These are phyloP conservation scores for Porphyrellus cyaneotinctus DNA, from an alignment of 768 basidiomycete species.

Conservation along the genomic window DNA sequence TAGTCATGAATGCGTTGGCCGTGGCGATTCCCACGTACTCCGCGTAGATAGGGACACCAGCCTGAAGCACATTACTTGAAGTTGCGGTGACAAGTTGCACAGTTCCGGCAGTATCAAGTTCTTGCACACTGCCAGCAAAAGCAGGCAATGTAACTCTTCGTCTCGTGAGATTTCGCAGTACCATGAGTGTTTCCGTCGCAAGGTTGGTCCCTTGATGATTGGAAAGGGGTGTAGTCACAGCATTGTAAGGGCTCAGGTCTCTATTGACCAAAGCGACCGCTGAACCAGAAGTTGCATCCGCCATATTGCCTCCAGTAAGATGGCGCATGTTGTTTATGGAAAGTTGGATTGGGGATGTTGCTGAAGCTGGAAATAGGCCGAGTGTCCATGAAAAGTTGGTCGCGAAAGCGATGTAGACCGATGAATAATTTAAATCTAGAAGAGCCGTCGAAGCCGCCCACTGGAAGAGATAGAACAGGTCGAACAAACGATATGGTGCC, in stretches of 20 bases:
- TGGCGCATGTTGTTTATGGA: conserved; percentile 82
- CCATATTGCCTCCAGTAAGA: conserved; percentile 73
- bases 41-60: conserved; percentile 80
- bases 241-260: conserved; percentile 75
- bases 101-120: conserved; percentile 24
- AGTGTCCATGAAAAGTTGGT: conserved; percentile 89
- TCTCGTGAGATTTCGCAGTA: conserved; percentile 10
- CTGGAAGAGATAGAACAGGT: conserved; percentile 81
- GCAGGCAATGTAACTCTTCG: neutral
- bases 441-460: conserved; percentile 75
- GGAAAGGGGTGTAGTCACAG: conserved; percentile 1
- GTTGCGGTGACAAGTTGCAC: conserved; percentile 64
- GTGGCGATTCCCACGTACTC: conserved; percentile 75
- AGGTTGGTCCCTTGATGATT: neutral
- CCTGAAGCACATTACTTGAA: conserved; percentile 65
- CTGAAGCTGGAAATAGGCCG: conserved; percentile 59
- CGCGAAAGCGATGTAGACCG: conserved; percentile 73
- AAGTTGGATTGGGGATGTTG: conserved; percentile 58
- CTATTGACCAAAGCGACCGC: conserved; percentile 78
- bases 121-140: conserved; percentile 24
- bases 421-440: conserved; percentile 83
- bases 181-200: conserved; percentile 7
- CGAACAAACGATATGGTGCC: conserved; percentile 73
- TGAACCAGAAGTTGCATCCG: conserved; percentile 53
- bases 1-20: conserved; percentile 86